Conservation (phyloP, 2,329 filamentous ascomycete genomes). For the Xylaria sp. region DNA sequence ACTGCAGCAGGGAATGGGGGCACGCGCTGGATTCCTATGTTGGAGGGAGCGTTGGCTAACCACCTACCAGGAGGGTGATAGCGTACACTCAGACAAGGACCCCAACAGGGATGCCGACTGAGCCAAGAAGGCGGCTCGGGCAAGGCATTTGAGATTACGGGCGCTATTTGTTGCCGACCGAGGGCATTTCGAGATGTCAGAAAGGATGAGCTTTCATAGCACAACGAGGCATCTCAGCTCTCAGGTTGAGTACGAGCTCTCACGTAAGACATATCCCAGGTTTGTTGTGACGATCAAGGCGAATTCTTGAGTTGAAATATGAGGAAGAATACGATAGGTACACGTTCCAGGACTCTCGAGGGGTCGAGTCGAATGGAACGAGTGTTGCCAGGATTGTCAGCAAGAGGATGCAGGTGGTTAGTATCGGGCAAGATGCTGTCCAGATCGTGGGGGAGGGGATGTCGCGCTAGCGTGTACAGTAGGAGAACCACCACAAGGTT, state of each 20-base stretch:
- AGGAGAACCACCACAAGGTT: neutral
- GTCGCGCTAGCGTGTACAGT: neutral
- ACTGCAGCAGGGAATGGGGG: slow-evolving; percentile 19
- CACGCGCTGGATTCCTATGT: slow-evolving; percentile 14
- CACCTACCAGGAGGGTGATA: neutral
- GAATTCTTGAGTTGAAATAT: too few relatives aligned
- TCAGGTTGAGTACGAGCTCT: too few relatives aligned
- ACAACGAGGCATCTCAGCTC: too few relatives aligned
- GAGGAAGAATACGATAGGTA: too few relatives aligned
- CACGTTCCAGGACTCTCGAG: too few relatives aligned
- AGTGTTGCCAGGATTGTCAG: too few relatives aligned
- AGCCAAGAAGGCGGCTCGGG: slow-evolving; percentile 11
- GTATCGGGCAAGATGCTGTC: neutral
- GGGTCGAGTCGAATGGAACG: too few relatives aligned
- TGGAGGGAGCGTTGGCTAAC: slow-evolving; percentile 13
- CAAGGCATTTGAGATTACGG: neutral
- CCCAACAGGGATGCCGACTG: slow-evolving; percentile 23
- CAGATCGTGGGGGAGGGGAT: neutral
- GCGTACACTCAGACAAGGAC: slow-evolving; percentile 15
- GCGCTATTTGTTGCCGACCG: too few relatives aligned
- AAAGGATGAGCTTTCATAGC: too few relatives aligned
- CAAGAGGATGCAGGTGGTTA: neutral
- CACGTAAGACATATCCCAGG: too few relatives aligned
- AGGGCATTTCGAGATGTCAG: too few relatives aligned
- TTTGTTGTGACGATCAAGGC: too few relatives aligned